phyloP scores from a whole-genome alignment of 768 basidiomycete species.

The Suillus variegatus region DNA sequence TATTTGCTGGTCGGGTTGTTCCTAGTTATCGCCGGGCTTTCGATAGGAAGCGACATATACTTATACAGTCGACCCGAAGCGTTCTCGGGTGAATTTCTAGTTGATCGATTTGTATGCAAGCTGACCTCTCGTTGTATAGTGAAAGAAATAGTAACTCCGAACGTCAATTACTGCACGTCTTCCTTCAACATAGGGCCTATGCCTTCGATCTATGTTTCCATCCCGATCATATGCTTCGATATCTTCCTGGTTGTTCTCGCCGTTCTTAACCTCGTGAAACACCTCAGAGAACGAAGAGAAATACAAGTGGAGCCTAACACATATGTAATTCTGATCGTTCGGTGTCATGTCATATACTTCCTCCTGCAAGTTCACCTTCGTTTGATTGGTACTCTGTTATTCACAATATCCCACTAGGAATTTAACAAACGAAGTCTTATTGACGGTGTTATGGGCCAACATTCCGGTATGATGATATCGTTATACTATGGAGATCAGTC shows the following conservation, averaged over 20 bases:
- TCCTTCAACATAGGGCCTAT: background rate
- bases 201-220: background rate
- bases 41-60: background rate
- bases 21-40: background rate
- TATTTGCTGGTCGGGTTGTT: background rate
- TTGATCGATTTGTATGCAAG: background rate
- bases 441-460: background rate
- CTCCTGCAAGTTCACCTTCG: background rate
- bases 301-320: background rate
- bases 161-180: background rate
- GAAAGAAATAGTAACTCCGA: background rate
- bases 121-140: background rate
- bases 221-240: background rate
- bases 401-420: background rate
- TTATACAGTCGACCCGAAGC: background rate
- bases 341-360: conserved; percentile 1
- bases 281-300: background rate
- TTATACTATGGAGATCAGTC: background rate
- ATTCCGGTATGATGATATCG: background rate
- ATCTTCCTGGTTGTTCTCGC: background rate
- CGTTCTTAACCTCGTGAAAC: background rate
- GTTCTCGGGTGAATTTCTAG: background rate
- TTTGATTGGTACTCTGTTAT: too few relatives aligned
- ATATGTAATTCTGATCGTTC: background rate
- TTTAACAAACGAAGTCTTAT: background rate